Evolutionary conservation across 2,329 filamentous ascomycete genomes (phyloP), one percentile per base, ranked within the genome.

Genomic region (Alternaria infectoria): DNA sequence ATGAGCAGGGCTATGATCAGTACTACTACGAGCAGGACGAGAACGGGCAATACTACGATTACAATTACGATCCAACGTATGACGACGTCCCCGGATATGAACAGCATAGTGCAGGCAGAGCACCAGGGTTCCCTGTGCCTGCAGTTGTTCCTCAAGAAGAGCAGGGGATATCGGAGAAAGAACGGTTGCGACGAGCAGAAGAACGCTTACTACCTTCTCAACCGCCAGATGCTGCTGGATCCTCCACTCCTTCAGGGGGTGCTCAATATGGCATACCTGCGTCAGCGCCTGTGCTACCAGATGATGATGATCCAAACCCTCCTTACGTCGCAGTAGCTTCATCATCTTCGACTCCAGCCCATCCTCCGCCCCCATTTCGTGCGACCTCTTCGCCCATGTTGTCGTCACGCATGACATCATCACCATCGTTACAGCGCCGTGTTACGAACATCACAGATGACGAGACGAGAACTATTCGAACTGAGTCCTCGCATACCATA

Each of bases 161-260:
- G 59, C 86, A 87, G 63, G 85, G 83, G 5, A 81, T 93, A 30
- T 89, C 90, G 12, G 96, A 98, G 67, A 97, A 97, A 79, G 90
- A 96, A 63, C 89, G 90, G 52, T 81, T 96, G 62, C 88, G 90
- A 50, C 88, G 88, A 62, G 93, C 93, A 44, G 94, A 97, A 80
- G 87, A 90, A 69, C 87, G 90, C 50, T 82, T 97, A 6, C 81
- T 97, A 21, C 95, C 95, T 3, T 97, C 93, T 74, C 89, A 90
- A 71, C 94, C 92, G 13, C 87, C 91, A 12, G 83, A 81, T 32
- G 71, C 77, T 12, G 79, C 82, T 59, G 78, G 79, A 28, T 82
- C 81, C n/a, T 74, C 73, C 4, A 69, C 69, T 32, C 82, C 84
- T 32, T 81, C 82, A 15, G 82, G 83, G 6, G 75, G 80, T 11